These are phyloP conservation scores for Backusella psychrophila DNA, from an alignment of 192 early-diverging fungal species.

Conservation along the genomic window DNA sequence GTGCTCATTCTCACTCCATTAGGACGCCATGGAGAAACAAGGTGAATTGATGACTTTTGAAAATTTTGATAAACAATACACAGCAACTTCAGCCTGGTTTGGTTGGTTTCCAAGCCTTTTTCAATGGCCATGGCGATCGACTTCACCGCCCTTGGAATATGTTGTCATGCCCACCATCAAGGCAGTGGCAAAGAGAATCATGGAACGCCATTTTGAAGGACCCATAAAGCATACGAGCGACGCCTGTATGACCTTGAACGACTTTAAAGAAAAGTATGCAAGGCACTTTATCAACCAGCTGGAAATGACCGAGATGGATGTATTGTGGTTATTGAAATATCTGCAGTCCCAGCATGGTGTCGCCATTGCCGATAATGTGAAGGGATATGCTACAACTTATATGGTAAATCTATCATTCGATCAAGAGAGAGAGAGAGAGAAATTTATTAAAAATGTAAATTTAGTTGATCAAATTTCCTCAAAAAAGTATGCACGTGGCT, in stretches of 20 bases:
- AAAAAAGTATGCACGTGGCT: background rate
- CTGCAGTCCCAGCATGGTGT: slow-evolving; percentile 22
- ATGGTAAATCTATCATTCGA: background rate
- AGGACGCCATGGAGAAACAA: background rate
- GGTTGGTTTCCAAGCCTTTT: slow-evolving; percentile 7
- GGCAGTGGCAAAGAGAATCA: background rate
- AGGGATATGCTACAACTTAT: slow-evolving; percentile 18
- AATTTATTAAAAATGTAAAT: too few relatives aligned
- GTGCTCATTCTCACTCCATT: too few relatives aligned
- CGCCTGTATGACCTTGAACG: slow-evolving; percentile 1
- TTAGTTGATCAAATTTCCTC: slow-evolving; percentile 25
- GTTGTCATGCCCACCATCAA: slow-evolving; percentile 23
- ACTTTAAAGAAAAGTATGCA: slow-evolving; percentile 6
- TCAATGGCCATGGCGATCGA: background rate
- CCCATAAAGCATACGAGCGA: background rate
- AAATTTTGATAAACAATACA: slow-evolving; percentile 8
- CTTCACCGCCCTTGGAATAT: background rate
- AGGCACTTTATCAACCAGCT: background rate
- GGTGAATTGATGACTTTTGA: slow-evolving; percentile 16
- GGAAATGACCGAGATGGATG: slow-evolving; percentile 30
- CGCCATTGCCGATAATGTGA: slow-evolving; percentile 10
- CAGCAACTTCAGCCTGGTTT: background rate
- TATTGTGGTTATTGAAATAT: slow-evolving; percentile 28
- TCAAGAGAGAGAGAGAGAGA: too few relatives aligned
- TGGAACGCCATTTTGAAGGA: background rate